Percentiles rank a stretch among this genome's conserved stretches.
phyloP scores from a whole-genome alignment of 2,329 filamentous ascomycete genomes.

The Teratosphaeria destructans region DNA sequence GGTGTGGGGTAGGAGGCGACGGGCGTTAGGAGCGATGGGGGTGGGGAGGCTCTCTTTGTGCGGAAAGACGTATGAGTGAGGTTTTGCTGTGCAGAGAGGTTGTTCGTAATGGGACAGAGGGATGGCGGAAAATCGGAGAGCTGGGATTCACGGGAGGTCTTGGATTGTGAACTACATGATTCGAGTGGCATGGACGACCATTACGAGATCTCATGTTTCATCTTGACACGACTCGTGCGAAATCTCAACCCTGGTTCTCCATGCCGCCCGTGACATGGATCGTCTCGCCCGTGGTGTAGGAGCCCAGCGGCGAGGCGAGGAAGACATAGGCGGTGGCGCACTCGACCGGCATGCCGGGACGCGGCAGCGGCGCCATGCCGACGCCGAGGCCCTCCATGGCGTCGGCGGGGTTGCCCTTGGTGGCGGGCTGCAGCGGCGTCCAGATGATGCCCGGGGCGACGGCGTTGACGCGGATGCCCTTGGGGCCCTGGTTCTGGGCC shows the following conservation, averaged over 20 bases:
- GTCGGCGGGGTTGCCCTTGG: constrained; percentile 50
- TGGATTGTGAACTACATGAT: no score
- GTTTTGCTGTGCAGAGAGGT: no score
- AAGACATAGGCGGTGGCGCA: constrained; percentile 76
- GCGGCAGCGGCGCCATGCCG: constrained; percentile 15
- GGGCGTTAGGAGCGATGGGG: no score
- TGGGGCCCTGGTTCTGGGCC: constrained; percentile 60
- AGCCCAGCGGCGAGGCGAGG: constrained; percentile 47
- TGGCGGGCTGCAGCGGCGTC: constrained; percentile 65
- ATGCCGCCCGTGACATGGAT: constrained; percentile 52
- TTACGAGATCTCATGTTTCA: no score
- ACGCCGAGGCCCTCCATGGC: constrained; percentile 65
- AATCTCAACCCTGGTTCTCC: constrained; percentile 35
- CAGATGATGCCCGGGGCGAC: constrained; percentile 68
- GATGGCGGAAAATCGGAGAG: no score
- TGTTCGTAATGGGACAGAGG: no score
- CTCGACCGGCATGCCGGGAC: constrained; percentile 51
- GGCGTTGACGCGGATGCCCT: constrained; percentile 66
- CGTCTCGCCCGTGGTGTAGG: constrained; percentile 65
- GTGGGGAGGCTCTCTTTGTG: no score
- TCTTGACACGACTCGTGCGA: neutral
- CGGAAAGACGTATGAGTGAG: no score
- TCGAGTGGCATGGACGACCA: no score
- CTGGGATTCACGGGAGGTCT: no score
- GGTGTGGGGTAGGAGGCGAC: no score